Percentiles rank a stretch among this genome's conserved stretches.
Evolutionary conservation across 768 basidiomycete genomes (phyloP).

Genomic region (Cystobasidiopsis lactophilus): DNA sequence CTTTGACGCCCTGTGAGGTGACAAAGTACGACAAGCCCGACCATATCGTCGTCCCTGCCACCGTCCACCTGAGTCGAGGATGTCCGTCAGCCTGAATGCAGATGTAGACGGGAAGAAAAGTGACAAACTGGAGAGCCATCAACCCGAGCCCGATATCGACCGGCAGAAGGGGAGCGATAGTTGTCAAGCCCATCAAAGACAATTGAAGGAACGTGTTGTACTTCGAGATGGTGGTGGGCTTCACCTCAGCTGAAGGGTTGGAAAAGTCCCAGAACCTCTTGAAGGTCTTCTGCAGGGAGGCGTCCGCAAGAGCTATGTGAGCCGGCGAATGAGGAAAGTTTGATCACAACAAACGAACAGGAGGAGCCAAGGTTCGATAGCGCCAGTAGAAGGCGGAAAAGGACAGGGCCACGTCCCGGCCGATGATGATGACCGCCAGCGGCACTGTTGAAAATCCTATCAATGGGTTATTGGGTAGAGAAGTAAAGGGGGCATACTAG

Average conservation of each 20-base stretch:
- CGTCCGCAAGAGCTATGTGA: neutral
- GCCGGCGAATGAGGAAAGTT: neutral
- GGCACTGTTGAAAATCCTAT: slow-evolving; percentile 36
- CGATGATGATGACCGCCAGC: slow-evolving; percentile 62
- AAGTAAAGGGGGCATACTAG: slow-evolving; percentile 34
- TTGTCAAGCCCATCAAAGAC: slow-evolving; percentile 69
- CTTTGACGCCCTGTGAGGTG: slow-evolving; percentile 6
- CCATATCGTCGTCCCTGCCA: slow-evolving; percentile 77
- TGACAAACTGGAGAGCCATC: neutral
- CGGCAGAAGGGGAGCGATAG: slow-evolving; percentile 56
- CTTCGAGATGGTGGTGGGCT: slow-evolving; percentile 88
- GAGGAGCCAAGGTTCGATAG: slow-evolving; percentile 65
- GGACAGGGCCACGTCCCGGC: slow-evolving; percentile 65
- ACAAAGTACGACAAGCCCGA: slow-evolving; percentile 44
- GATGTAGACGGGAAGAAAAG: neutral
- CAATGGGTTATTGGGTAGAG: neutral
- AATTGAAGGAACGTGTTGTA: slow-evolving; percentile 84
- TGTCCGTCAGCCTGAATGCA: neutral
- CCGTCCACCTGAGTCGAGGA: slow-evolving; percentile 41
- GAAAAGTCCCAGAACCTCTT: slow-evolving; percentile 87
- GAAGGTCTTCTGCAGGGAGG: slow-evolving; percentile 54
- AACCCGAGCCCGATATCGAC: slow-evolving; percentile 10
- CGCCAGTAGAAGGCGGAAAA: slow-evolving; percentile 82
- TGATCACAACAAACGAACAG: slow-evolving; percentile 35
- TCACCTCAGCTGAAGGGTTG: slow-evolving; percentile 82